Base-by-base conservation (phyloP, 169 alveolate species). In the Eimeria nieschulzi region DNA sequence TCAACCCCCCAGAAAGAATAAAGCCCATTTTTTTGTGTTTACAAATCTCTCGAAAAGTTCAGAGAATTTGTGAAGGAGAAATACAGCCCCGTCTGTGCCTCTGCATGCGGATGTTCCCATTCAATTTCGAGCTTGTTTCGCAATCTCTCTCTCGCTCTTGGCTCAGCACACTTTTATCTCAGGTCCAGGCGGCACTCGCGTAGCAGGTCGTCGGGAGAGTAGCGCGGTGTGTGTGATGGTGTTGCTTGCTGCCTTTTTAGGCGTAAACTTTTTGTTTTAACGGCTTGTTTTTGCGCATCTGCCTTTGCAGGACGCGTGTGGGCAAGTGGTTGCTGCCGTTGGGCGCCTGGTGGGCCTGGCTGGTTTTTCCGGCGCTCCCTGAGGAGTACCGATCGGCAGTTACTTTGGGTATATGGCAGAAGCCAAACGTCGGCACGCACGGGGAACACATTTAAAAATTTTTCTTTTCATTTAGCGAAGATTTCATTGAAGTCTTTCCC, bases 301-400 rank as follows among this genome's bases (percentile, higher is more conserved):
- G 53, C 12, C 53, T 64, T 26, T 17, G 9, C 83, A 90, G 93
- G 91, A 53, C 91, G 46, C 91, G 94, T n/a, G 84, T 91, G 72
- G 64, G 80, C 53, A n/a, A 61, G 59, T 91, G 94, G 94, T 63
- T 88, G 19, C 19, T 91, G 66, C 90, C 92, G 6, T 68, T 72
- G 68, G 92, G 88, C 53, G n/a, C 23, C 78, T 83, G 80, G 75
- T 63, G 53, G 71, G n/a, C 73, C 15, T 91, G 94, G 94, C 66
- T 91, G 80, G 66, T 82, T 55, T 91, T 91, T 68, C 94, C 94
- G 0, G 92, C 92, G 12, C 56, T 91, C 68, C 91, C 91, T 10
- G 94, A 71, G 55, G 90, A 84, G 54, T 84, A 79, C 39, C 85
- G 90, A 5, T 26, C 33, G 13, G 83, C 91, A 0, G 25, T 91